Evolutionary conservation across 177 flowering plant genomes (phyloP).

Genomic region (Tripterygium wilfordii): DNA sequence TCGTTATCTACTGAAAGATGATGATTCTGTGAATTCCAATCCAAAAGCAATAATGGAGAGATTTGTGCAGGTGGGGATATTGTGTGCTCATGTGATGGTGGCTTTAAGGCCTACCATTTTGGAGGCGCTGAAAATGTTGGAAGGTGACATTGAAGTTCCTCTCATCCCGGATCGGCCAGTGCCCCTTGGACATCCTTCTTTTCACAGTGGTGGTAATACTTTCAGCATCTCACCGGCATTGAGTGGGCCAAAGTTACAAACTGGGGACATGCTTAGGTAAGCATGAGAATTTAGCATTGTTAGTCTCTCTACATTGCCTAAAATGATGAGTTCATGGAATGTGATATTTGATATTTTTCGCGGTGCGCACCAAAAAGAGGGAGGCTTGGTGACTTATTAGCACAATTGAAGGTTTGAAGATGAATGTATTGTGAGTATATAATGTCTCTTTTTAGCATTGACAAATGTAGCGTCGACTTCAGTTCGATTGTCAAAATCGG

Average conservation of each 20-base stretch:
- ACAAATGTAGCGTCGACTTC: no score
- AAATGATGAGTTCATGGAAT: no score
- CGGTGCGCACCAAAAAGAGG: no score
- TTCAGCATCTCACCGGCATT: slow-evolving; percentile 43
- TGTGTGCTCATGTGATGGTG: slow-evolving; percentile 82
- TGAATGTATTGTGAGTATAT: no score
- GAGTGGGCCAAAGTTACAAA: slow-evolving; percentile 25
- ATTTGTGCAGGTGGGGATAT: slow-evolving; percentile 54
- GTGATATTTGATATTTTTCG: no score
- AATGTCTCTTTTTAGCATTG: no score
- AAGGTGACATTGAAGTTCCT: slow-evolving; percentile 75
- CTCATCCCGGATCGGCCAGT: slow-evolving; percentile 55
- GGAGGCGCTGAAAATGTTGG: slow-evolving; percentile 70
- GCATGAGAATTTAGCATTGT: no score
- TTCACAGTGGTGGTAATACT: slow-evolving; percentile 18
- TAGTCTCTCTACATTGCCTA: no score
- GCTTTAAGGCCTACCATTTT: slow-evolving; percentile 62
- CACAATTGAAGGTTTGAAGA: no score
- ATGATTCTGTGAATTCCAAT: slow-evolving; percentile 24
- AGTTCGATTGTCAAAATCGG: no score
- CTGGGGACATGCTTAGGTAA: slow-evolving; percentile 54
- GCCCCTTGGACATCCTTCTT: slow-evolving; percentile 38
- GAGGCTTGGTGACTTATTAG: no score
- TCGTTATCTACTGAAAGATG: slow-evolving; percentile 24
- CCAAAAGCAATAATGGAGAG: slow-evolving; percentile 61